Base-by-base conservation (phyloP, 2,329 filamentous ascomycete genomes). In the Parafenestella ontariensis region DNA sequence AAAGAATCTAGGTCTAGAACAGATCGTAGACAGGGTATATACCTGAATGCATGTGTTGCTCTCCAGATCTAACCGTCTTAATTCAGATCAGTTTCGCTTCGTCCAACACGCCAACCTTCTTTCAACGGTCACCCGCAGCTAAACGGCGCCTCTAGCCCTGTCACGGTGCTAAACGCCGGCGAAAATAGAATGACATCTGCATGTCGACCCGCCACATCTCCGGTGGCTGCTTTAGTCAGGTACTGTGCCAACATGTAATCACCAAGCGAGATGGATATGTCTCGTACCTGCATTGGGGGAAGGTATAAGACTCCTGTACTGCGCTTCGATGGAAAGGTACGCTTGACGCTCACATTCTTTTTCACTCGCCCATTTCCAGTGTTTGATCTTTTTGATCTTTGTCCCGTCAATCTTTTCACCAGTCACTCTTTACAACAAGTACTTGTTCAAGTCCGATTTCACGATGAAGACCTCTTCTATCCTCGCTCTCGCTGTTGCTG, bases 391-490 rank as follows among this genome's bases (percentile, higher is more conserved):
- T 63, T 58, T 44, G 42, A 52, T 43, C 42, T 61, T 55, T 48
- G 53, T 52, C 56, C 62, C 54, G 48, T 54, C 57, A 50, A 61
- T 58, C 46, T 43, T 50, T 64, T 53, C 36, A 54, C 53, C 54
- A 44, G 33, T 54, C 58, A 26, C 52, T 63, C 55, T 59, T 64
- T 58, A 57, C 45, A 48, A 23, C 52, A 58, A 44, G 26, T 26
- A 45, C 52, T 54, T 43, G 15, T 40, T 20, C 46, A 43, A 48
- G 24, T 49, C 49, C 56, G 42, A 37, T 18, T 33, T 45, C 52
- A 62, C 46, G 48, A 76, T 76, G 73, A 74, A 70, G 69, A 61
- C 72, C 46, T 67, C 72, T 46, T 66, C 68, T 26, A 52, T 72
- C 28, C 46, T 67, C 46, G 66, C 66, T 52, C 61, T 73, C 41